Evolutionary conservation across 805 yeast genomes (phyloP).

Genomic region (Yarrowia sp.): DNA sequence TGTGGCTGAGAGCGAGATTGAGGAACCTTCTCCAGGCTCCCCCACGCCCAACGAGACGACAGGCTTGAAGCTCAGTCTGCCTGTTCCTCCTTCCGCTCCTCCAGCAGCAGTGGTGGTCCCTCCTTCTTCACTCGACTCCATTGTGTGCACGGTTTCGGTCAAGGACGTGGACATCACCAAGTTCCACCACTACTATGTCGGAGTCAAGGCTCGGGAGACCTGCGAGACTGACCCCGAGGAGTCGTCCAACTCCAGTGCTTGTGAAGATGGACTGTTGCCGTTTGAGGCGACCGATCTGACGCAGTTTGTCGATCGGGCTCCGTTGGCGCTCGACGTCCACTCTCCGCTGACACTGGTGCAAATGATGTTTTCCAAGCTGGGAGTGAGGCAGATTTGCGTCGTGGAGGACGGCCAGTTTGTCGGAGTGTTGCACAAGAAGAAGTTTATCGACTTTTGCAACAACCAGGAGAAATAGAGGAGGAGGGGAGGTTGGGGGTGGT

Average conservation of each 20-base stretch:
- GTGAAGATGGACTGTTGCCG: conserved; percentile 26
- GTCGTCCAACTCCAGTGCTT: conserved; percentile 1
- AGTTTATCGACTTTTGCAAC: conserved; percentile 56
- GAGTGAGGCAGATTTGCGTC: conserved; percentile 58
- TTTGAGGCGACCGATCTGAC: conserved; percentile 53
- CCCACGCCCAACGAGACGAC: conserved; percentile 1
- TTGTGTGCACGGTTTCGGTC: conserved; percentile 35
- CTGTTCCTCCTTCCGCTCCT: neutral
- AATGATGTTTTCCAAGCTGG: conserved; percentile 59
- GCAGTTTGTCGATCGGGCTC: conserved; percentile 55
- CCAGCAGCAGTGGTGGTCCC: neutral
- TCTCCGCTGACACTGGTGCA: conserved; percentile 61
- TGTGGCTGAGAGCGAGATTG: neutral
- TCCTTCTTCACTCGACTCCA: conserved; percentile 1
- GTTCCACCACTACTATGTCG: conserved; percentile 27
- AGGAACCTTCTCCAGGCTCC: neutral
- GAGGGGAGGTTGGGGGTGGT: neutral
- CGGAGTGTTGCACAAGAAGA: conserved; percentile 62
- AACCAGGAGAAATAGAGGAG: conserved; percentile 17
- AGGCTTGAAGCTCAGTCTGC: neutral
- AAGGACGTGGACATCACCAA: conserved; percentile 34
- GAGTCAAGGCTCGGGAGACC: conserved; percentile 17
- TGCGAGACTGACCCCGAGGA: conserved; percentile 21
- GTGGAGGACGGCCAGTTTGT: conserved; percentile 57
- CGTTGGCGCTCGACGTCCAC: conserved; percentile 57